Percentiles rank a stretch among this genome's conserved stretches.
These are phyloP conservation scores for Ogataea neopini DNA, from an alignment of 805 yeast genomes.

Conservation along the genomic window DNA sequence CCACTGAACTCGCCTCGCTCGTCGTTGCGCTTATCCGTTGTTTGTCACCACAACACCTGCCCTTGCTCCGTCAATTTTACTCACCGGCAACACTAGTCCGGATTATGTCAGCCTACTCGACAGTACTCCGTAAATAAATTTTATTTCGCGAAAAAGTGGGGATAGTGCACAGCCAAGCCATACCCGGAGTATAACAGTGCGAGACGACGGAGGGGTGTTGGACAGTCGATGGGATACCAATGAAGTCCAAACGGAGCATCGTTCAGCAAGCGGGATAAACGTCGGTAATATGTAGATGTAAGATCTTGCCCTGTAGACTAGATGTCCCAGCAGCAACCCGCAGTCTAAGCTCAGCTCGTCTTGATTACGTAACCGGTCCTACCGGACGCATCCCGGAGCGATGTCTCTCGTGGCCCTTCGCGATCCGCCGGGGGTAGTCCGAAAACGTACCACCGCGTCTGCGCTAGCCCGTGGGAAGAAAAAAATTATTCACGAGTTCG, in stretches of 20 bases:
- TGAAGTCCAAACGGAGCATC: too few relatives aligned
- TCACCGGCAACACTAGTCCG: not conserved
- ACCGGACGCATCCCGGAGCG: conserved; percentile 9
- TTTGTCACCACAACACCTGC: too few relatives aligned
- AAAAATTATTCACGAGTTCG: not conserved
- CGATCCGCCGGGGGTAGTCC: conserved; percentile 2
- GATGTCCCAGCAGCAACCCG: not conserved
- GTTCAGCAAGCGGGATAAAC: too few relatives aligned
- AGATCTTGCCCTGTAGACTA: too few relatives aligned
- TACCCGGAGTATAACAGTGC: conserved; percentile 7
- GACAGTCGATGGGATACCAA: too few relatives aligned
- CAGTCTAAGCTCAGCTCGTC: not conserved
- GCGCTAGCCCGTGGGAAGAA: not conserved
- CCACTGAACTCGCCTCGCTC: too few relatives aligned
- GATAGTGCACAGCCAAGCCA: not conserved
- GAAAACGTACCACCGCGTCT: not conserved
- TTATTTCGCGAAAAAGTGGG: not conserved
- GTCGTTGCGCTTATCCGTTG: not conserved
- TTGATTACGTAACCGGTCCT: conserved; percentile 5
- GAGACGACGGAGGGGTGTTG: not conserved
- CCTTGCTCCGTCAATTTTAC: too few relatives aligned
- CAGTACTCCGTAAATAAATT: not conserved
- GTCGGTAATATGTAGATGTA: too few relatives aligned
- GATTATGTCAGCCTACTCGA: conserved; percentile 1
- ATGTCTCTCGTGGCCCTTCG: conserved; percentile 6